Evolutionary conservation across 192 early-diverging fungal genomes (phyloP), one percentile per base, ranked within the genome.

Genomic region (Pecoramyces ruminantium): DNA sequence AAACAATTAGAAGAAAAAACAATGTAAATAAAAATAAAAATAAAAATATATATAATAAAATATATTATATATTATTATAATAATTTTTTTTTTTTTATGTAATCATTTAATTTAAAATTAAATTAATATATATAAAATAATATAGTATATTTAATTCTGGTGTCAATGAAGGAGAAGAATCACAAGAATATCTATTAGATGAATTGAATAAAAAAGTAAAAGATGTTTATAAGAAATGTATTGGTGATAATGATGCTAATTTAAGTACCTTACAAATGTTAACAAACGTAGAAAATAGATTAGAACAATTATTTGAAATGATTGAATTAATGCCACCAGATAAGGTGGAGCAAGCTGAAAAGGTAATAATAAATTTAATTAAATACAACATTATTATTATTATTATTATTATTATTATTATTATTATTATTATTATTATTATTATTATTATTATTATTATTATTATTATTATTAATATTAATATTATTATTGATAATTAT

Each of bases 261-360:
- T 79, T 90, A 38, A 83, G 79, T 80, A 90, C 89, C 6, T 79
- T 90, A 27, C 86, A 87, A 78, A 90, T 90, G 89, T 83, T 90
- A 39, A 89, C 89, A 28, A 83, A 77, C 38, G 87, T 90, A 78
- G 89, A 90, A 81, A 90, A 90, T 83, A 84, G 87, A 80, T 82
- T 90, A 58, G 89, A 90, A 82, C 87, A 88, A 77, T 82, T 90
- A 78, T 89, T 90, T 86, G 89, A 90, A 81, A 83, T 81, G 14
- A 89, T 90, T 58, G 89, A 90, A 83, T 80, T 86, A 78, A 90
- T 90, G 89, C 89, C 89, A 13, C 82, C 84, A 30, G 89, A 90
- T 30, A 89, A 88, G 77, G 88, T 90, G 16, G 89, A 90, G 80
- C 85, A 88, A 78, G 89, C 89, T 14, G 89, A 90, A 83, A 90